Percentiles rank a stretch among this genome's conserved stretches.
Evolutionary conservation across 495 filamentous ascomycete species (phyloP).

Genomic region (Daldinia vernicosa): DNA sequence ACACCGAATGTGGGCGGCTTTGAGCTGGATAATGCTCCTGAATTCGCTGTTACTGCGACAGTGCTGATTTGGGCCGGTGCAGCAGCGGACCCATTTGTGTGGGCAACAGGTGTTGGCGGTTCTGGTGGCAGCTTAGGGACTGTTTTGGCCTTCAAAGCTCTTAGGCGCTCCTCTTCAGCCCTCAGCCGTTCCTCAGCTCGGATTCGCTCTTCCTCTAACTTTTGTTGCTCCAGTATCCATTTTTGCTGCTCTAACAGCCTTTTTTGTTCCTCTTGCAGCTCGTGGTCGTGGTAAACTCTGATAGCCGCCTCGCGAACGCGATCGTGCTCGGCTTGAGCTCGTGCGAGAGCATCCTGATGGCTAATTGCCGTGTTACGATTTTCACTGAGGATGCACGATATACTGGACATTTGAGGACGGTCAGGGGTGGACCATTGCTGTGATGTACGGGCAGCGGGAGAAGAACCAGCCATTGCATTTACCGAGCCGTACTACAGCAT

Average conservation of each 20-base stretch:
- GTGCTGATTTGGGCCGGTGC: slow-evolving; percentile 1
- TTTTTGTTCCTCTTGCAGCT: slow-evolving; percentile 55
- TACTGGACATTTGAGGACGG: slow-evolving; percentile 46
- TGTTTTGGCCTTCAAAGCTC: slow-evolving; percentile 53
- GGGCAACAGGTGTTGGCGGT: slow-evolving; percentile 38
- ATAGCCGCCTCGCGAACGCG: slow-evolving; percentile 69
- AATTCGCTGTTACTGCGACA: not conserved
- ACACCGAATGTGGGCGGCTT: slow-evolving; percentile 4
- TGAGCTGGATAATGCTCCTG: not conserved
- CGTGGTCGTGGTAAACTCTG: slow-evolving; percentile 56
- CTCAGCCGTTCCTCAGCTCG: slow-evolving; percentile 53
- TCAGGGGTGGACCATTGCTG: slow-evolving; percentile 50
- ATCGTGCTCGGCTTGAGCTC: slow-evolving; percentile 69
- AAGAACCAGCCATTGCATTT: slow-evolving; percentile 51
- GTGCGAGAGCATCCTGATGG: slow-evolving; percentile 69
- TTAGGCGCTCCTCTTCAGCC: slow-evolving; percentile 53
- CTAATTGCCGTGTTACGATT: slow-evolving; percentile 56
- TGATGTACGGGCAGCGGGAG: slow-evolving; percentile 49
- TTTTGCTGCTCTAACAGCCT: slow-evolving; percentile 59
- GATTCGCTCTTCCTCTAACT: slow-evolving; percentile 63
- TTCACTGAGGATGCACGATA: slow-evolving; percentile 52
- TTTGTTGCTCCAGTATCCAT: slow-evolving; percentile 49
- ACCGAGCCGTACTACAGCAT: slow-evolving; percentile 28
- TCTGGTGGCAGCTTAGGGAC: slow-evolving; percentile 54
- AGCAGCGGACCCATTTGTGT: slow-evolving; percentile 4